phyloP scores from a whole-genome alignment of 108 stramenopile genomes.

The Parmales sp. region DNA sequence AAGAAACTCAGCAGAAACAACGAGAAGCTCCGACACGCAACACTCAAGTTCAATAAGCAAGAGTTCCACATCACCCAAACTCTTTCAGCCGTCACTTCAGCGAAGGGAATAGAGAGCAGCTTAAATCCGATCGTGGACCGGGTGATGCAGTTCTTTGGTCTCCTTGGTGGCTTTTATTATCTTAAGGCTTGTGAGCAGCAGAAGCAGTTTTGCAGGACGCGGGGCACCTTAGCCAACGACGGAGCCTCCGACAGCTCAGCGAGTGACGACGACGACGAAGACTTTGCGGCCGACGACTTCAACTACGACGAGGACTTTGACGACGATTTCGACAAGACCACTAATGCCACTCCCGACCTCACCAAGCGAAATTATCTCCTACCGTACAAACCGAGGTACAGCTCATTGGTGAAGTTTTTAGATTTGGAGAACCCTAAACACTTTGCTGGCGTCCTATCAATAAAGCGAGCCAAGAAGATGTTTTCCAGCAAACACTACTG shows the following conservation, averaged over 20 bases:
- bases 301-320: background rate
- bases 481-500: background rate
- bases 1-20: background rate
- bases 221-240: background rate
- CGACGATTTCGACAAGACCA: background rate
- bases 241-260: background rate
- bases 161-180: background rate
- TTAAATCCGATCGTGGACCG: background rate
- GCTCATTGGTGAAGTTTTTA: background rate
- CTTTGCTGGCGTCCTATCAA: background rate
- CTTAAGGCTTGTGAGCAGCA: background rate
- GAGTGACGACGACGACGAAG: background rate
- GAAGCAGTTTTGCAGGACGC: background rate
- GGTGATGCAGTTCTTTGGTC: conserved; percentile 1
- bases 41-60: background rate
- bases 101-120: background rate
- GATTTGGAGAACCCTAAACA: conserved; percentile 1
- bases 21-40: background rate
- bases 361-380: background rate
- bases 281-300: background rate
- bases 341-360: background rate
- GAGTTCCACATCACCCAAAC: background rate
- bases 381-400: conserved; percentile 5
- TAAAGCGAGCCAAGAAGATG: background rate
- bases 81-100: background rate